Evolutionary conservation across 371 early-diverging fungal species (phyloP).

Genomic region (Synchytrium microbalum): DNA sequence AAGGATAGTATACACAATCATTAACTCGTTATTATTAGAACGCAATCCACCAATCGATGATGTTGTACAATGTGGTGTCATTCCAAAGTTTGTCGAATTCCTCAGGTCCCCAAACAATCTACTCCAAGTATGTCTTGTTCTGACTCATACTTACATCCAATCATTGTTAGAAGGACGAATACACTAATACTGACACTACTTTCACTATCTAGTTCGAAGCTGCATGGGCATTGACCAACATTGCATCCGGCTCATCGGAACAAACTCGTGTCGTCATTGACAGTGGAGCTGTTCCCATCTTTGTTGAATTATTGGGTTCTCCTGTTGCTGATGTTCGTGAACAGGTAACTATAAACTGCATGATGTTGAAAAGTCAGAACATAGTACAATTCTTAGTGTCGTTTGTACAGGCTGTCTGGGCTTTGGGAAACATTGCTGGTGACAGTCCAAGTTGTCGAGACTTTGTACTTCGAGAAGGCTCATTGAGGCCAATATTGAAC

Average conservation of each 20-base stretch:
- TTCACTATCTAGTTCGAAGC: conserved; percentile 81
- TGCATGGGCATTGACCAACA: conserved; percentile 99
- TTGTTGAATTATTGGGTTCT: conserved; percentile 85
- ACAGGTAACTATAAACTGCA: conserved; percentile 53
- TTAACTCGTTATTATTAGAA: conserved; percentile 39
- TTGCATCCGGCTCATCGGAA: conserved; percentile 95
- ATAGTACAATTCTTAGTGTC: too few species aligned
- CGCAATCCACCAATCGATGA: conserved; percentile 97
- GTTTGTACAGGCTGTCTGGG: conserved; percentile 89
- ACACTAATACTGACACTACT: neutral
- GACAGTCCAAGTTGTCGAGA: conserved; percentile 95
- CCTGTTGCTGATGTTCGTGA: conserved; percentile 89
- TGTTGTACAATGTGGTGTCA: conserved; percentile 90
- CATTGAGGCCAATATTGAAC: conserved; percentile 70
- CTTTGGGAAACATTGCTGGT: conserved; percentile 99
- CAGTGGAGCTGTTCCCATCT: conserved; percentile 86
- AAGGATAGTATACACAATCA: neutral
- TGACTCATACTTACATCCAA: conserved; percentile 2
- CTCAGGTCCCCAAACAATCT: conserved; percentile 64
- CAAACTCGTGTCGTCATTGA: conserved; percentile 97
- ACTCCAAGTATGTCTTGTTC: conserved; percentile 66
- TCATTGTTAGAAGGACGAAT: neutral
- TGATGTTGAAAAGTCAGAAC: too few species aligned
- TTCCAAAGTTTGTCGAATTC: conserved; percentile 95
- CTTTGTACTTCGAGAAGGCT: conserved; percentile 78